phyloP scores from a whole-genome alignment of 2,329 filamentous ascomycete genomes.

The Paracorniculantispora psalliotae region DNA sequence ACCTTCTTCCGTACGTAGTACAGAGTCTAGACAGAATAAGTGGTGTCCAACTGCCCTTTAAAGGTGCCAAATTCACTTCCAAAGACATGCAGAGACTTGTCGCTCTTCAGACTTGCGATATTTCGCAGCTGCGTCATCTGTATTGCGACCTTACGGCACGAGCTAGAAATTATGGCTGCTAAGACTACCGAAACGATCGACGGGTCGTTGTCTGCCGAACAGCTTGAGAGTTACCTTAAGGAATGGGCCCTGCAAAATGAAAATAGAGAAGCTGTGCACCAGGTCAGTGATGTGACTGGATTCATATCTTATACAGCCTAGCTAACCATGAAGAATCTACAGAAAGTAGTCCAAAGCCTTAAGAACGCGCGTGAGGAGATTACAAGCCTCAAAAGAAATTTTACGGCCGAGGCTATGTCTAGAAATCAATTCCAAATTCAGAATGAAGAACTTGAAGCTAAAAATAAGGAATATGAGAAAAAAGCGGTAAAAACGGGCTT shows the following conservation, averaged over 20 bases:
- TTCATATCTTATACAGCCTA: background rate
- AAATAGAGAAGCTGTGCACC: background rate
- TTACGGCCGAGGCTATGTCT: background rate
- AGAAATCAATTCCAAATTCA: background rate
- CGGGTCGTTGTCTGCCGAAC: background rate
- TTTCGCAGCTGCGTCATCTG: too few species aligned
- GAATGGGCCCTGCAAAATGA: background rate
- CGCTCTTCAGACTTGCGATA: too few species aligned
- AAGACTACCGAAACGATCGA: background rate
- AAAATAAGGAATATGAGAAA: background rate
- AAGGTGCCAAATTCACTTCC: too few species aligned
- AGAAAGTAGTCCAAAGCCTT: background rate
- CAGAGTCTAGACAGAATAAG: too few species aligned
- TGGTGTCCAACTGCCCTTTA: too few species aligned
- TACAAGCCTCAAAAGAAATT: background rate
- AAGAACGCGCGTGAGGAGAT: background rate
- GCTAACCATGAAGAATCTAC: background rate
- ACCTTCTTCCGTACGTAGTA: background rate
- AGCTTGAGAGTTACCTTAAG: background rate
- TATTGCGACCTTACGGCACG: background rate
- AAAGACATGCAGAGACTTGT: too few species aligned
- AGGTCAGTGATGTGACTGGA: background rate
- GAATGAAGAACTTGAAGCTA: background rate
- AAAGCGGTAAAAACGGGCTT: background rate
- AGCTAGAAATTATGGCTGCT: background rate